Evolutionary conservation across 345 rosid species (phyloP), one percentile per base, ranked within the genome.

Genomic region (Odontarrhena argentea): DNA sequence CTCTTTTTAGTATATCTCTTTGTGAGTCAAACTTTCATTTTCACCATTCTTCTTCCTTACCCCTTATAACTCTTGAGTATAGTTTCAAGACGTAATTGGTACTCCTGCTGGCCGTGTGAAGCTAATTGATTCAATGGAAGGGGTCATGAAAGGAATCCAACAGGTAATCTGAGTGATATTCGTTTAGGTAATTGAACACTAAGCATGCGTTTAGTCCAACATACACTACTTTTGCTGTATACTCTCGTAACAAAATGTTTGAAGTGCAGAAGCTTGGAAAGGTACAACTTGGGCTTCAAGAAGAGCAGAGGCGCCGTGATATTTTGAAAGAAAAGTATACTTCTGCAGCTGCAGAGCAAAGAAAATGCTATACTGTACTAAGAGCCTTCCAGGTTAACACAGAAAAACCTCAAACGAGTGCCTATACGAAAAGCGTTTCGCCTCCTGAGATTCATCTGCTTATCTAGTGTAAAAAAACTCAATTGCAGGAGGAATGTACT

Each of bases 31-130:
- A 11, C 44, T 49, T 56, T 65, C 50, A 4, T 38, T 38, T 35
- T 13, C 3, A 58, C 56, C 38, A 46, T 24, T 13, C 22, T 58
- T 51, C 24, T 14, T 43, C 2, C 7, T 44, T 35, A 42, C 50
- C 9, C 44, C 45, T 73, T 37, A 63, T 18, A 18, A 18, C 22
- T 22, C 73, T 67, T 60, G 63, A 46, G 32, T 74, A 58, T 74
- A 86, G 98, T 89, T 92, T 77, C 88, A 89, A 70, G 86, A 83
- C 70, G 95, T 95, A 66, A 77, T 92, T 67, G 63, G 79, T 47
- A 86, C 73, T 73, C 59, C 77, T 70, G 84, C 73, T 59, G 92
- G 95, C 70, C 87, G 86, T 34, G 57, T 42, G 74, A 92, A 89
- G 74, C 83, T 86, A 60, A 82, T 83, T 52, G 79, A 81, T 77